These are phyloP conservation scores for Oryza meyeriana DNA, from an alignment of 176 grass and related monocot species.

Conservation along the genomic window DNA sequence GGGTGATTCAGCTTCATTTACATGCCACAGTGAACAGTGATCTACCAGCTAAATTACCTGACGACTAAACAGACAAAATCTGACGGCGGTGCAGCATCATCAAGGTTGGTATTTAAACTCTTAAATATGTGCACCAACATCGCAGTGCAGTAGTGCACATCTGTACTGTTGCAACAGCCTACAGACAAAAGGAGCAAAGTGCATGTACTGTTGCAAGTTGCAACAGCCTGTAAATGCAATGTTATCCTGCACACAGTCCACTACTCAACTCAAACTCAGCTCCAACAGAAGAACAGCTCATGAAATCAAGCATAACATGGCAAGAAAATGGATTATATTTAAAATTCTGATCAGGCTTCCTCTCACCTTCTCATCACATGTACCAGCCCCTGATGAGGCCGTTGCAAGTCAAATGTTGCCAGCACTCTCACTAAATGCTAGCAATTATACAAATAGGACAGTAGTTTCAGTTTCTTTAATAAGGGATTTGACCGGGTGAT, in stretches of 20 bases:
- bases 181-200: not conserved
- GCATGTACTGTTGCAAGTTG: not conserved
- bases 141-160: not conserved
- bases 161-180: not conserved
- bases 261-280: not conserved
- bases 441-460: not conserved
- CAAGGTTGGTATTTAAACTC: not conserved
- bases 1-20: not conserved
- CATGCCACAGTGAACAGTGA: not conserved
- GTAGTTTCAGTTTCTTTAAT: not conserved
- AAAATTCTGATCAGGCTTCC: slow-evolving; percentile 25
- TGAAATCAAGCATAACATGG: slow-evolving; percentile 2
- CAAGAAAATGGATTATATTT: slow-evolving; percentile 19
- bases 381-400: not conserved
- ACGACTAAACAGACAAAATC: not conserved
- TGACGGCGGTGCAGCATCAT: not conserved
- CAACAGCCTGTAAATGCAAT: not conserved
- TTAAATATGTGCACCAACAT: not conserved
- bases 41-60: not conserved
- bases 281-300: slow-evolving; percentile 28
- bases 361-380: slow-evolving; percentile 41
- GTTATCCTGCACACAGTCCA: not conserved
- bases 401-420: slow-evolving; percentile 36
- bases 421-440: slow-evolving; percentile 8
- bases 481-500: not conserved